Conservation (phyloP, 345 rosid species). For the Toxicodendron radicans region DNA sequence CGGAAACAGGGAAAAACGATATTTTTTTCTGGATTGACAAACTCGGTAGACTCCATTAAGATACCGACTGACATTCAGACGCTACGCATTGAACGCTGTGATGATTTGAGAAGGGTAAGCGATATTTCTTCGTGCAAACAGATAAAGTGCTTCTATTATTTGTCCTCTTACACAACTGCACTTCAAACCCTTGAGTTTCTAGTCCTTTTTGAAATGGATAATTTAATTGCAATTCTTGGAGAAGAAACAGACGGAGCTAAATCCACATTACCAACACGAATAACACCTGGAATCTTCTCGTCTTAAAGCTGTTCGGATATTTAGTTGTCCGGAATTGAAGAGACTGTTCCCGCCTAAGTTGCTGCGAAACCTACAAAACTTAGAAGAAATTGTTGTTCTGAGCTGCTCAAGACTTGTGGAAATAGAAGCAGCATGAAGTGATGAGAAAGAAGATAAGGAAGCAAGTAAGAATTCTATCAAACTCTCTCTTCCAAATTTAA, state of each 20-base stretch:
- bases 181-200: background rate
- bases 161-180: background rate
- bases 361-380: background rate
- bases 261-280: background rate
- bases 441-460: background rate
- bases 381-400: rapidly evolving
- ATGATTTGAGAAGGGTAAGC: background rate
- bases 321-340: too few species aligned
- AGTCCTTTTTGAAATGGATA: background rate
- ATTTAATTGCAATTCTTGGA: background rate
- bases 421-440: too few species aligned
- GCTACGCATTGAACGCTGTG: background rate
- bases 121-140: background rate
- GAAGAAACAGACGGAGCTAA: background rate
- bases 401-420: background rate
- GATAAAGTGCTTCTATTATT: background rate
- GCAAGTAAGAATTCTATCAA: background rate
- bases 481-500: background rate
- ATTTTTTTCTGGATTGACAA: too few species aligned
- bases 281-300: background rate
- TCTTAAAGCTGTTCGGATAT: too few species aligned
- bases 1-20: too few species aligned
- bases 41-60: background rate
- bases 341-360: background rate
- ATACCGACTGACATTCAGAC: background rate